These are phyloP conservation scores for Clavispora carvajalis DNA, from an alignment of 805 yeast species.

Conservation along the genomic window DNA sequence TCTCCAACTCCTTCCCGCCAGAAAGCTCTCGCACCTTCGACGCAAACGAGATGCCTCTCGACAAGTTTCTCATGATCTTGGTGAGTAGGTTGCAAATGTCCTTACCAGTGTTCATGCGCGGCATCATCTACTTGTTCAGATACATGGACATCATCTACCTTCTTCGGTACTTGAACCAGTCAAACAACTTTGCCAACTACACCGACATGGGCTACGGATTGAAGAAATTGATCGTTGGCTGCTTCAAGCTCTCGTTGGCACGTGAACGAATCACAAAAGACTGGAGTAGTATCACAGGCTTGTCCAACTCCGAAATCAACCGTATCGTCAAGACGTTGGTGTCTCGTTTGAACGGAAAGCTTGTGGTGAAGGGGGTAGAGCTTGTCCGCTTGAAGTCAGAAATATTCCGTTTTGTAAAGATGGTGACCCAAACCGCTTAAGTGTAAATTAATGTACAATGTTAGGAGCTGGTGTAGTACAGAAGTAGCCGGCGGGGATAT, in stretches of 20 bases:
- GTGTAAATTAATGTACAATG: conserved; percentile 1
- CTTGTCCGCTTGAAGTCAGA: conserved; percentile 33
- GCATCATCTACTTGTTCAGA: conserved; percentile 38
- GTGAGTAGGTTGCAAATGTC: conserved; percentile 33
- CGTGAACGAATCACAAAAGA: conserved; percentile 24
- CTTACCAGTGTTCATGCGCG: conserved; percentile 34
- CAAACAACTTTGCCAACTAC: conserved; percentile 39
- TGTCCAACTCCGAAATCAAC: conserved; percentile 31
- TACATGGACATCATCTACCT: conserved; percentile 44
- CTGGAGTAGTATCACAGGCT: conserved; percentile 35
- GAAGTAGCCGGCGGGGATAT: too few species aligned
- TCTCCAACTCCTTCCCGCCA: conserved; percentile 40
- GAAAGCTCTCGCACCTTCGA: conserved; percentile 22
- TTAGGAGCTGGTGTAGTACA: not conserved
- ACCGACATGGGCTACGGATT: conserved; percentile 40
- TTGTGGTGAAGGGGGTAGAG: conserved; percentile 33
- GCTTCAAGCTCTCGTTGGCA: conserved; percentile 34
- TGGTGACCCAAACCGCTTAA: conserved; percentile 29
- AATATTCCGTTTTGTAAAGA: conserved; percentile 37
- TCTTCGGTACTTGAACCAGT: conserved; percentile 40
- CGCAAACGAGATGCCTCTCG: conserved; percentile 32
- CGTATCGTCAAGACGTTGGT: conserved; percentile 31
- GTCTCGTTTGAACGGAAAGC: conserved; percentile 37
- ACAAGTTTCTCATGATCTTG: conserved; percentile 33
- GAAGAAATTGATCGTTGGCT: conserved; percentile 37